Base-by-base conservation (phyloP, 2,329 filamentous ascomycete genomes). In the Rhytidhysteron rufulum region DNA sequence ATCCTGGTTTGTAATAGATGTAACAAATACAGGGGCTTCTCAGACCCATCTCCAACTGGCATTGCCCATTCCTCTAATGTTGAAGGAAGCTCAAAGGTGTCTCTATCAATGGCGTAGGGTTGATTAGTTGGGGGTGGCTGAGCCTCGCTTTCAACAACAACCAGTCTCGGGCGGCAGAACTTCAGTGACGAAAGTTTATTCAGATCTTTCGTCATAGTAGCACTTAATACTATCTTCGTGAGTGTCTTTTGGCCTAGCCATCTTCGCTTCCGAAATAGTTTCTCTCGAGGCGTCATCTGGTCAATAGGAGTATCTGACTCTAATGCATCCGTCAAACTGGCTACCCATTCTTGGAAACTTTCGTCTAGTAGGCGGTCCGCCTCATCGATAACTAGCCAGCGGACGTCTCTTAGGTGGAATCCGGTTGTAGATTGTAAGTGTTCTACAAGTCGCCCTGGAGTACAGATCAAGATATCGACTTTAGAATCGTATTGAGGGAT, bases 371-470 rank as follows among this genome's bases (percentile, higher is more conserved):
- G 72, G 58, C 93, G 88, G 64, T 97, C 91, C 9, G 91, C 93
- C 67, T 97, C 91, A 55, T 97, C 91, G 33, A 96, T 85, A 3
- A 96, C 80, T 0, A 97, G 73, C 89, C 90, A 97, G 45, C 86
- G 80, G 4, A 96, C 73, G 58, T 86, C 77, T 41, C 85, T 79
- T 17, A 97, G 72, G 0, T 75, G 79, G 61, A 97, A 96, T 0
- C 88, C 89, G 3, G 80, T 79, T 0, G 91, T 97, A 44, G 83
- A 82, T 48, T 85, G 83, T 37, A 96, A 77, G 63, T 97, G 91
- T 54, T 97, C 91, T 4, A 97, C 88, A 1, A 97, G 77, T 47
- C 91, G 81, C 44, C 93, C 93, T 1, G 91, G 91, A 0, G 91
- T 97, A 62, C 88, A 93, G 37, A 96, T 85, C 19, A 98, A 75